Base-by-base conservation (phyloP, 805 yeast species). In the Candida corydali region DNA sequence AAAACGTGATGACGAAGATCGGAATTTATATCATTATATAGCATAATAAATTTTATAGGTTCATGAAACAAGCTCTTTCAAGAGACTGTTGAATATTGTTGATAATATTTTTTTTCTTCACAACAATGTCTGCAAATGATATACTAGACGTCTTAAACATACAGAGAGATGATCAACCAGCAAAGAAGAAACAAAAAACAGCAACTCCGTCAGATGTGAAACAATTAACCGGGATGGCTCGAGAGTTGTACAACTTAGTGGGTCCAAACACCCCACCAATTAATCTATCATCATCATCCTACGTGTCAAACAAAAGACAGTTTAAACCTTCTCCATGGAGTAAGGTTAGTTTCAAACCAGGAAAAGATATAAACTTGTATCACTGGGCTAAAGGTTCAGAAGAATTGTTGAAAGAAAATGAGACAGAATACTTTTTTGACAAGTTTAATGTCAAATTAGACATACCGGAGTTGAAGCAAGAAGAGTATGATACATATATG, bases 201-300 rank as follows among this genome's bases (percentile, higher is more conserved):
- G 33, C 31, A 34, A 60, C 50, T 5, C 43, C 49, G 3, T 18
- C 42, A 7, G 26, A 18, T 7, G 51, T 49, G 3, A 50, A 63
- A 32, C 65, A 70, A 30, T 30, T 35, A 11, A 66, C 79, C 2
- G 95, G 95, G 17, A 83, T 91, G 77, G 89, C 86, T 44, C 74
- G 98, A 47, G 98, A 93, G 56, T 66, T 93, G 37, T 89, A 83
- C 59, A 84, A 83, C 45, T 70, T 94, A 36, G 66, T 93, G 27
- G 98, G 99, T 4, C 89, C 93, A 26, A 87, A 87, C 57, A 79
- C 95, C 2, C 96, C 98, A 1, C 89, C 98, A 0, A 76, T 66
- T n/a, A 58, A 44, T 39, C 38, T 68, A n/a, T 33, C 52, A 3
- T 39, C 47, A 26, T 44, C 39, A 74, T 6, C 73, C 72, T 27